Base-by-base conservation (phyloP, 169 alveolate species). In the Pseudocohnilembus persalinus region DNA sequence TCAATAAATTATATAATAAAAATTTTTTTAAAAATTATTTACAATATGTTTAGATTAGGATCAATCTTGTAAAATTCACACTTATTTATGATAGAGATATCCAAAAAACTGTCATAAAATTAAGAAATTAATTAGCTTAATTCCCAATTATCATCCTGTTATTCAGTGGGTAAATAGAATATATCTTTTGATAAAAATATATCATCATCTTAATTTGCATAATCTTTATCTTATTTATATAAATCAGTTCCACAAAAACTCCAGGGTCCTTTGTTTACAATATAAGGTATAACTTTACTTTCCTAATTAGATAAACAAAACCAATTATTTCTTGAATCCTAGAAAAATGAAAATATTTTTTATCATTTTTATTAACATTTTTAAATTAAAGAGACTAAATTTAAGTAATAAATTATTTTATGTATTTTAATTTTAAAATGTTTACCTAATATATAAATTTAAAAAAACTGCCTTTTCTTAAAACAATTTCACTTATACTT, bases 251-350 rank as follows among this genome's bases (percentile, higher is more conserved):
- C 76, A n/a, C 29, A 64, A 29, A 25, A 79, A 0, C 28, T 63
- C 84, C 84, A 79, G 20, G 84, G 84, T 1, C 84, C 84, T 29
- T 64, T 28, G 0, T 49, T 28, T 0, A 79, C 35, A 11, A 79
- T 28, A 49, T 75, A 79, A 49, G 84, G 84, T 16, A 27, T 29
- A 29, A 79, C 31, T 11, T 79, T 28, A n/a, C 49, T 29, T 29
- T 79, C 63, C 30, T 35, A 34, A 34, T 79, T 30, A 35, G 35
- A 49, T 35, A 79, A 28, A 76, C 84, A 63, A 63, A 79, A 32
- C 84, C 84, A 79, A 79, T 79, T 79, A 0, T 32, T 75, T 35
- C 25, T 29, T 26, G 84, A 79, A 63, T 79, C 84, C 84, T 79
- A 1, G 29, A 26, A 35, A 34, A 0, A 0, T 35, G 20, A 49